Base-by-base conservation (phyloP, 331 rosid genomes). In the Arachis monticola region DNA sequence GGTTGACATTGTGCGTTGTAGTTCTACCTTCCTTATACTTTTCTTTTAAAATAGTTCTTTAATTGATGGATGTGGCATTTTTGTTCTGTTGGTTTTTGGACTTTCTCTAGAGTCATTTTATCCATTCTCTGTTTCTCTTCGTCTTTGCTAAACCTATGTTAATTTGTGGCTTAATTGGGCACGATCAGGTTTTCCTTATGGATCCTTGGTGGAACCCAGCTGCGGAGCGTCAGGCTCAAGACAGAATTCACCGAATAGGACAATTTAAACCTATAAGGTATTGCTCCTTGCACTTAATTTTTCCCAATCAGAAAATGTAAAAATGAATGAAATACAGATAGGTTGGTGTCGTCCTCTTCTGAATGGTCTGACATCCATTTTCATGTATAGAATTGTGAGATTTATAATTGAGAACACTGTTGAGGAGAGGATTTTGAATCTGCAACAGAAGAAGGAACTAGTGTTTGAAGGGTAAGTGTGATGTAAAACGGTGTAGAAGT, bases 171-270 rank as follows among this genome's bases (percentile, higher is more conserved):
- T 52, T 74, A 1, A 62, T 56, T 80, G 65, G 72, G 65, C 51
- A 22, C 58, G 45, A 13, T 12, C 74, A 94, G 98, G 97, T 94
- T 40, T 94, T 94, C 83, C 83, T 94, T 77, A 94, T 94, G 97
- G 97, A 94, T 64, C 99, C 93, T 2, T 94, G 99, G 99, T 94
- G 97, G 99, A 94, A 94, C 84, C 97, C 99, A 0, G 99, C 99
- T 3, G 97, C 92, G 64, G 98, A 91, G 90, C 91, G 89, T 52
- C 98, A 94, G 84, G 97, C 98, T 63, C 97, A 94, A 79, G 98
- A 94, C 80, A 87, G 96, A 83, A 93, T 93, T 80, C 98, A 93
- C 75, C 86, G 98, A 50, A 93, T 91, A 67, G 97, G 98, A 77
- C 98, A 93, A 83, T 89, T 83, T 69, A 93, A 91, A 79, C 98